A percentile compares a stretch with the other conserved stretches of the same genome.
Conservation (phyloP, 495 filamentous ascomycete genomes). For the Xylaria scruposa region DNA sequence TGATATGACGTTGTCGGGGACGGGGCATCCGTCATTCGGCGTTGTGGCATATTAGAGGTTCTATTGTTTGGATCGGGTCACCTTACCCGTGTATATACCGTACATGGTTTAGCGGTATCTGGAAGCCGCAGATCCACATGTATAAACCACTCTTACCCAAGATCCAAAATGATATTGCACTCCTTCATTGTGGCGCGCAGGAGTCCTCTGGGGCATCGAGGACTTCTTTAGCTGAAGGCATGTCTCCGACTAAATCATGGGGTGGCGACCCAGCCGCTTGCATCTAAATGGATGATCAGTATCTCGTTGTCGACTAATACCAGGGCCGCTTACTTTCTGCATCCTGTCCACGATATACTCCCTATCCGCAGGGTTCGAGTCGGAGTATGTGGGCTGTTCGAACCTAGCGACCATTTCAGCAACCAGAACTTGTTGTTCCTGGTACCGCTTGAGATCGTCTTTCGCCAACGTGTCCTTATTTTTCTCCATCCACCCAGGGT, state of each 20-base stretch:
- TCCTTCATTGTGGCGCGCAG: conserved; percentile 72
- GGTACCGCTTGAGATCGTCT: conserved; percentile 80
- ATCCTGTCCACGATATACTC: conserved; percentile 96
- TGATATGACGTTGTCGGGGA: conserved; percentile 22
- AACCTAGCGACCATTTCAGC: conserved; percentile 88
- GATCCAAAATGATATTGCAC: conserved; percentile 22
- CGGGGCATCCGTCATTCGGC: conserved; percentile 29
- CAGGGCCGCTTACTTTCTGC: conserved; percentile 76
- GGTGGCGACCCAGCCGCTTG: conserved; percentile 93
- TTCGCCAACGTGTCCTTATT: conserved; percentile 66
- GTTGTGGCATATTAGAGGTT: conserved; percentile 32
- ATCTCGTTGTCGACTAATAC: conserved; percentile 20
- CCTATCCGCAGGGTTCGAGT: conserved; percentile 79
- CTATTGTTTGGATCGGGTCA: conserved; percentile 33
- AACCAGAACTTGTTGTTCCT: conserved; percentile 82
- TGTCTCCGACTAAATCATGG: conserved; percentile 86
- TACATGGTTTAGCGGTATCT: conserved; percentile 25
- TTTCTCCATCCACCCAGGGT: conserved; percentile 83
- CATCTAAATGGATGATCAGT: conserved; percentile 65
- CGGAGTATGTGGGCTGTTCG: conserved; percentile 76
- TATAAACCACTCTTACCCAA: conserved; percentile 32
- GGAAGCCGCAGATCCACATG: conserved; percentile 29
- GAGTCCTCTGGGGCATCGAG: conserved; percentile 72
- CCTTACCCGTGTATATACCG: conserved; percentile 25
- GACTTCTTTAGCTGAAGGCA: conserved; percentile 76